Evolutionary conservation across 108 stramenopile genomes (phyloP).

Genomic region (Craspedostauros australis): DNA sequence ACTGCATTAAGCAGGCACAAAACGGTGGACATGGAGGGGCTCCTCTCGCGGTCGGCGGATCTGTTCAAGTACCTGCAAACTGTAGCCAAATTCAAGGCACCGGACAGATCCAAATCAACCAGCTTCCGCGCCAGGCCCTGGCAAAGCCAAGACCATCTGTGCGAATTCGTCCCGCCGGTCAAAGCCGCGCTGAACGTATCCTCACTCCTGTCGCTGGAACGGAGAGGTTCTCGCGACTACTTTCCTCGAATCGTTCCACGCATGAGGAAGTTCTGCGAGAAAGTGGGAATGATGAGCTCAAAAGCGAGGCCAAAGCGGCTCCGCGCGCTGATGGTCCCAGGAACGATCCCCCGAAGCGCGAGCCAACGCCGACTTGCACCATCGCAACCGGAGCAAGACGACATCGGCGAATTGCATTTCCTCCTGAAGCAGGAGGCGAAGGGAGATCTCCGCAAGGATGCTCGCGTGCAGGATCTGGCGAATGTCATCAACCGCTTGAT

Average conservation of each 20-base stretch:
- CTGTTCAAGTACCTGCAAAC: slow-evolving; percentile 56
- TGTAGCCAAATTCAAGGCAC: not conserved
- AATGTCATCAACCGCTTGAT: slow-evolving; percentile 95
- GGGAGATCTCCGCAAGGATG: slow-evolving; percentile 99
- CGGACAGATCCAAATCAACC: not conserved
- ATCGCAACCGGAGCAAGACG: slow-evolving; percentile 8
- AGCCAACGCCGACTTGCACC: not conserved
- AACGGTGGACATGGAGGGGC: slow-evolving; percentile 20
- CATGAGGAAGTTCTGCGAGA: slow-evolving; percentile 61
- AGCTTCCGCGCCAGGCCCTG: slow-evolving; percentile 20
- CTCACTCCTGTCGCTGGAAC: slow-evolving; percentile 30
- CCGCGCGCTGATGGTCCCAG: slow-evolving; percentile 42
- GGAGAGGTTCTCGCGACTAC: slow-evolving; percentile 27
- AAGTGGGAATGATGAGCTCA: slow-evolving; percentile 74
- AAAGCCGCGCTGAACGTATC: slow-evolving; percentile 75
- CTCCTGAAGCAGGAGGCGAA: slow-evolving; percentile 96
- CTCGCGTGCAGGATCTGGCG: slow-evolving; percentile 96
- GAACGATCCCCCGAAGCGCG: slow-evolving; percentile 11
- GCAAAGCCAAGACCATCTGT: slow-evolving; percentile 47
- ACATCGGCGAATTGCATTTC: slow-evolving; percentile 85
- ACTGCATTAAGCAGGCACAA: slow-evolving; percentile 42
- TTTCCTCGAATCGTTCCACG: slow-evolving; percentile 73
- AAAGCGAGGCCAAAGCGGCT: slow-evolving; percentile 97
- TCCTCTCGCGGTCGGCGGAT: slow-evolving; percentile 44
- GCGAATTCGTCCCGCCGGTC: slow-evolving; percentile 80